Evolutionary conservation across 2,329 filamentous ascomycete genomes (phyloP).

Genomic region (Nemania sp.): DNA sequence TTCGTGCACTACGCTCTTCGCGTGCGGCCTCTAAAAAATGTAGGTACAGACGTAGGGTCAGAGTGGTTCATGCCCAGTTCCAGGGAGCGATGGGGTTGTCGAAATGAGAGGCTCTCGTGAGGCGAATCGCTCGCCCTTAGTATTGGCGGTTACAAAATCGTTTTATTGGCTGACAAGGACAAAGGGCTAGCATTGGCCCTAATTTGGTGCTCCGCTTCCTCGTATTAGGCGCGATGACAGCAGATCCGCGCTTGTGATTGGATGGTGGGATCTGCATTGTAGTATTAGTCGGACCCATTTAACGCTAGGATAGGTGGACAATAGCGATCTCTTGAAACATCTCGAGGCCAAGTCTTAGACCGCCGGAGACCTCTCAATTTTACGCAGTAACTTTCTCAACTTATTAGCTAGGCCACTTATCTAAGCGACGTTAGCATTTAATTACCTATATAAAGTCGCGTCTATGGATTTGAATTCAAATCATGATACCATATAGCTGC

Average conservation of each 20-base stretch:
- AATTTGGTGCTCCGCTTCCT: constrained; percentile 20
- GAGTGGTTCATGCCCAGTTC: constrained; percentile 27
- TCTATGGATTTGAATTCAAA: too few relatives aligned
- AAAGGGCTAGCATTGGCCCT: constrained; percentile 28
- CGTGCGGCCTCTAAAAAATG: neutral
- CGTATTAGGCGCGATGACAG: constrained; percentile 37
- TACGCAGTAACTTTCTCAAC: too few relatives aligned
- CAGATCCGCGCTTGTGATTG: constrained; percentile 31
- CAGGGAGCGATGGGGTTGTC: constrained; percentile 26
- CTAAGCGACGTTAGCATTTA: too few relatives aligned
- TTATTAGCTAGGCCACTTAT: too few relatives aligned
- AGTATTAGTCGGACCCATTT: too few relatives aligned
- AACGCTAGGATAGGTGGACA: neutral
- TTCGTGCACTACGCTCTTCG: constrained; percentile 17
- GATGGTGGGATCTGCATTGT: constrained; percentile 3
- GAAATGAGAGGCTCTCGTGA: constrained; percentile 41
- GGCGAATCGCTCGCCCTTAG: constrained; percentile 35
- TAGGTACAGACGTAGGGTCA: neutral
- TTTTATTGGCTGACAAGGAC: constrained; percentile 38
- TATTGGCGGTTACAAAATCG: constrained; percentile 33
- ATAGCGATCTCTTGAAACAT: constrained; percentile 4
- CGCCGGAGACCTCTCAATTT: too few relatives aligned
- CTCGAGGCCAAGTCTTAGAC: neutral
- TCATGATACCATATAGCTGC: too few relatives aligned
- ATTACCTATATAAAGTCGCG: too few relatives aligned